Base-by-base conservation (phyloP, 352 stramenopile species). In the Globisporangium apiculatum region DNA sequence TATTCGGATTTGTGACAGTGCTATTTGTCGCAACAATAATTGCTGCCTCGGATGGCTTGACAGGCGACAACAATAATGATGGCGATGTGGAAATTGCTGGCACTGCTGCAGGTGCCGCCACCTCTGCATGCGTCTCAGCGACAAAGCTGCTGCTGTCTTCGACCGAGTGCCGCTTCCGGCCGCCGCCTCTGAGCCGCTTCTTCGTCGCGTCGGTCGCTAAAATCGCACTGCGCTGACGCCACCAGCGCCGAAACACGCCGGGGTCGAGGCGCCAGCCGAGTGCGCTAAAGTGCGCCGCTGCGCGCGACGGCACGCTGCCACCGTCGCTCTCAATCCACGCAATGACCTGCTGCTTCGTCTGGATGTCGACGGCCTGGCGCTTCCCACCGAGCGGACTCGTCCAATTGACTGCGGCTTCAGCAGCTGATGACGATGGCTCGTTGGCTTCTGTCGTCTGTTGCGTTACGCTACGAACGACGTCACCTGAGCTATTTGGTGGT, bases 341-440 rank as follows among this genome's bases (percentile, higher is more conserved):
- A 38, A 61, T 61, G 11, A 50, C 55, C 37, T 56, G 40, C 37
- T 55, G 55, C 38, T 61, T 61, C 14, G 45, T 60, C 35, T 60
- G 35, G 45, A 60, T 60, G 37, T 60, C 54, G n/a, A 60, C 47
- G 35, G 54, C 35, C n/a, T 60, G 54, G 54, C 54, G 54, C 54
- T 53, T 60, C 5, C 18, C 10, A 1, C 10, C 17, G 11, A 14
- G n/a, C 12, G 11, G n/a, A 5, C 52, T 7, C 4, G 54, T 11
- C 1, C 7, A 24, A 11, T 53, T 15, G 37, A 24, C n/a, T 7
- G 42, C 14, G 35, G 24, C 24, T 7, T 31, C 36, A 15, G 14
- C 31, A 31, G 11, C 6, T 35, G 36, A 3, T 15, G 49, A 24
- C 18, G 18, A 24, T 24, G 18, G 18, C 18, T 24, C 18, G 18